A percentile compares a stretch with the other conserved stretches of the same genome.
phyloP scores from a whole-genome alignment of 306 rosid genomes.

The Alnus glutinosa region DNA sequence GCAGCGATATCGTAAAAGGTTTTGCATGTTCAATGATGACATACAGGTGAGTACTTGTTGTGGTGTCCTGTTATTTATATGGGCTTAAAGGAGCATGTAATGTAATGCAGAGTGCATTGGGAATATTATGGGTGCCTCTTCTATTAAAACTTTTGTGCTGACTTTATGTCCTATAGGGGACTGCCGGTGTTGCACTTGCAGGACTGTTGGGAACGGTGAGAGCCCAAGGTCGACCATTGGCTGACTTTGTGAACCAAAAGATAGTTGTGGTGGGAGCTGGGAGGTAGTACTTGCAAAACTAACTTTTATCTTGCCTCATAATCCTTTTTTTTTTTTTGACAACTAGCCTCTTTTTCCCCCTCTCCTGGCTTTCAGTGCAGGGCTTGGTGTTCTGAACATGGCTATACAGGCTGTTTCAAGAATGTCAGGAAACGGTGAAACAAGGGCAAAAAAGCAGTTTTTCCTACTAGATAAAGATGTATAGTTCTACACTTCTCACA shows the following conservation, averaged over 20 bases:
- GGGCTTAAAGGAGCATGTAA: constrained; percentile 13
- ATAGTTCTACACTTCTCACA: constrained; percentile 28
- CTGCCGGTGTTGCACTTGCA: constrained; percentile 99
- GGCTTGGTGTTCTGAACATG: constrained; percentile 91
- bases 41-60: constrained; percentile 71
- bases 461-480: constrained; percentile 88
- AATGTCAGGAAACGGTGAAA: constrained; percentile 65
- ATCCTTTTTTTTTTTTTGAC: not conserved
- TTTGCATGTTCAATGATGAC: constrained; percentile 98
- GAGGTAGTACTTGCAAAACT: constrained; percentile 72
- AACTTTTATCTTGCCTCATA: constrained; percentile 28
- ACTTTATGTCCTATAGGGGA: constrained; percentile 64
- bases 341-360: not conserved
- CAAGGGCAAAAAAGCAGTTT: constrained; percentile 65
- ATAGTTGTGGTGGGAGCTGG: constrained; percentile 99
- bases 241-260: constrained; percentile 84
- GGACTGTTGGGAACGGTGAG: constrained; percentile 93
- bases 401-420: constrained; percentile 80
- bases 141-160: constrained; percentile 19
- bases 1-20: constrained; percentile 84
- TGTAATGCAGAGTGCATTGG: constrained; percentile 1
- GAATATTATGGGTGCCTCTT: not conserved
- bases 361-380: constrained; percentile 69
- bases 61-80: constrained; percentile 17
- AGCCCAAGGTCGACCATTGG: constrained; percentile 88